Base-by-base conservation (phyloP, 176 grass and related monocot species). In the Phyllostachys edulis region DNA sequence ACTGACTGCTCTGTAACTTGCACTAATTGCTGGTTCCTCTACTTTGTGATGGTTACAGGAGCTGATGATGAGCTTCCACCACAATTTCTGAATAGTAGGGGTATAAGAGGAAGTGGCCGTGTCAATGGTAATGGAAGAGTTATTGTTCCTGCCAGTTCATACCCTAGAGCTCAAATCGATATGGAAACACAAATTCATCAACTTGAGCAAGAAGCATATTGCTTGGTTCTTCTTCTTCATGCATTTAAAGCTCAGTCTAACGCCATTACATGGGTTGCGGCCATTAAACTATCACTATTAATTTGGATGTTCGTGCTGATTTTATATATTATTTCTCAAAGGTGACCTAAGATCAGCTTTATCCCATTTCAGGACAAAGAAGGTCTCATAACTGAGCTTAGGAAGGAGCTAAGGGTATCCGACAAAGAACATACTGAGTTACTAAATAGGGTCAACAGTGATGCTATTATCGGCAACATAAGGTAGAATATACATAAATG, bases 241-340 rank as follows among this genome's bases (percentile, higher is more conserved):
- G 96, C 96, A 73, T 99, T 99, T 85, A 99, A 99, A 83, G 96
- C 96, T 71, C 96, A 99, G 63, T 94, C 96, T 81, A 93, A 99
- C 24, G 91, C 93, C 70, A 93, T 99, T 73, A 94, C 93, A 84
- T 99, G 93, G 96, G 96, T 99, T 78, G 47, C 23, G 67, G 83
- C 12, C 56, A 68, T 87, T 67, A 59, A 71, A 77, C 85, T 79
- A 4, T 57, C 71, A 76, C 24, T 52, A 14, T 78, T 81, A 11
- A 77, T 89, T 89, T 85, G 10, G 60, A 46, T 52, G 10, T 69
- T 26, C 63, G 5, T 80, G 42, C 9, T 60, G 11, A 56, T 47
- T 82, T 86, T 57, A 29, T 16, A 84, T 75, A 15, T 4, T 66
- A 77, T 88, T 65, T 76, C 61, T 65, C 36, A 82, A 86, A 78